Conservation (phyloP, 139 green algal genomes). For the Nannochloris sp. region DNA sequence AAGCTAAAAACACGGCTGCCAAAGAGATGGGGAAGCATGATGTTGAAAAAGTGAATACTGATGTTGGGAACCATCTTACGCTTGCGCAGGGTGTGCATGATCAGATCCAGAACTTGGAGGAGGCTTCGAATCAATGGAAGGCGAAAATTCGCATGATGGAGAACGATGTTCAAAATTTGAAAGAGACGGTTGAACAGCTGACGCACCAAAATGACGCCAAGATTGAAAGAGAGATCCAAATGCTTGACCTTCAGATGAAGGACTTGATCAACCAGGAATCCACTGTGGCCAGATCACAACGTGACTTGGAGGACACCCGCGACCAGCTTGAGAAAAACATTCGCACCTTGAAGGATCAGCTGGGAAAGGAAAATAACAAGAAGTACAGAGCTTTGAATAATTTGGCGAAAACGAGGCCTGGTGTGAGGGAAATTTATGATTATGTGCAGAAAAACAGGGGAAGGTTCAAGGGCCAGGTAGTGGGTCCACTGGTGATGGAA, state of each 20-base stretch:
- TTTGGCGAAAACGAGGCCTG: constrained; percentile 15
- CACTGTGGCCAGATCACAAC: background rate
- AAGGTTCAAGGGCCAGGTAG: constrained; percentile 41
- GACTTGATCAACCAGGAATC: constrained; percentile 1
- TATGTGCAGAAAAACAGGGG: constrained; percentile 36
- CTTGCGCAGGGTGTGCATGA: background rate
- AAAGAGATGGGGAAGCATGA: background rate
- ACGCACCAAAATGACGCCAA: background rate
- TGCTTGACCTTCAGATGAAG: background rate
- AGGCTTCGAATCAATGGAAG: background rate
- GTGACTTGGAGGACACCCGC: background rate
- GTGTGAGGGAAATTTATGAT: constrained; percentile 16
- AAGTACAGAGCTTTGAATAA: constrained; percentile 26
- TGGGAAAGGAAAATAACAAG: constrained; percentile 11
- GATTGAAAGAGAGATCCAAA: background rate
- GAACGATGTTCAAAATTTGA: background rate
- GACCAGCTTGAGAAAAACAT: background rate
- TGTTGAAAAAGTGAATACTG: constrained; percentile 2
- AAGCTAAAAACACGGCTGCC: background rate
- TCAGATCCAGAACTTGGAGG: background rate
- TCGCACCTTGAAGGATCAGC: background rate
- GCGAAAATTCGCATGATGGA: background rate
- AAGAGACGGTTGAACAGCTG: background rate
- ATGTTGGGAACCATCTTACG: background rate
- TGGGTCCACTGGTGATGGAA: constrained; percentile 52